Evolutionary conservation across 75 land plant genomes (phyloP).

Genomic region (Larix kaempferi): DNA sequence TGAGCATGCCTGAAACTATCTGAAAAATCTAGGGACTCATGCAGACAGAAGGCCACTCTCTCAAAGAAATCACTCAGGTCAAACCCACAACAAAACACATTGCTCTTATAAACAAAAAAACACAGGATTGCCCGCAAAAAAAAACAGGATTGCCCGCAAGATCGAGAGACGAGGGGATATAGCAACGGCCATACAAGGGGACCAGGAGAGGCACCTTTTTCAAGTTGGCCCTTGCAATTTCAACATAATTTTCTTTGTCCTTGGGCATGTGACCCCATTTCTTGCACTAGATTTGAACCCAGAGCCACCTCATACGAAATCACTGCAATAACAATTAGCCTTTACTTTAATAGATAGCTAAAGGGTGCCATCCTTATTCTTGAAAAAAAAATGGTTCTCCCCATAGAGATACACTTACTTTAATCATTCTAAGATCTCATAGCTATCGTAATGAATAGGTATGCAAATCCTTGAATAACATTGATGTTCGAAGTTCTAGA

Average conservation of each 20-base stretch:
- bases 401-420: too few relatives aligned
- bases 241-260: slow-evolving; percentile 50
- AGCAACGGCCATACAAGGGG: slow-evolving; percentile 47
- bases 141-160: slow-evolving; percentile 61
- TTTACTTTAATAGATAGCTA: too few relatives aligned
- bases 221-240: slow-evolving; percentile 49
- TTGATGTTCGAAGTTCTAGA: too few relatives aligned
- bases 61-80: slow-evolving; percentile 55
- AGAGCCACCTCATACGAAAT: slow-evolving; percentile 55
- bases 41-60: too few relatives aligned
- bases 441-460: too few relatives aligned
- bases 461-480: too few relatives aligned
- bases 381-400: too few relatives aligned
- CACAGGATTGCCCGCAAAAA: too few relatives aligned
- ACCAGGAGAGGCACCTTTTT: slow-evolving; percentile 45
- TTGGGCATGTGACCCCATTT: slow-evolving; percentile 69
- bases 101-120: slow-evolving; percentile 32
- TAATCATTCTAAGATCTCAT: too few relatives aligned
- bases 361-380: too few relatives aligned
- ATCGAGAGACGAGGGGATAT: slow-evolving; percentile 36
- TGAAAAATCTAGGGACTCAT: neutral
- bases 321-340: too few relatives aligned
- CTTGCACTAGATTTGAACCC: slow-evolving; percentile 56
- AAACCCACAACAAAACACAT: slow-evolving; percentile 26
- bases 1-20: neutral